Base-by-base conservation (phyloP, 2,329 filamentous ascomycete species). In the Cephalotrichum gorgonifer region DNA sequence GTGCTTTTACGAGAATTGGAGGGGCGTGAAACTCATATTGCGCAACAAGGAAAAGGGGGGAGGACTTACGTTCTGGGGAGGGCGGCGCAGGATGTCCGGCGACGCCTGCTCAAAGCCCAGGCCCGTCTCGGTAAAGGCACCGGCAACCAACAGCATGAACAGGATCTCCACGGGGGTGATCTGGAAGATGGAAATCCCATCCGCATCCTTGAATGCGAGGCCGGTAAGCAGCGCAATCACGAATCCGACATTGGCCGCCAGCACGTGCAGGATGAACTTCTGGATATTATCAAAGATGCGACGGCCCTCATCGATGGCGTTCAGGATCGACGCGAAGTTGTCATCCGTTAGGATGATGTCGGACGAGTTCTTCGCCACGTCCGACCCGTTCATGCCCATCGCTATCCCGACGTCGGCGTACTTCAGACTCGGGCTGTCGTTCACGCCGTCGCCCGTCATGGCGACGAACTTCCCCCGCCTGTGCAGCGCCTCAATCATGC, bases 141-240 rank as follows among this genome's bases (percentile, higher is more conserved):
- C 84, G 1, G 83, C 86, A 47, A 86, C 76, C 75, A 87, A 83
- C 58, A 86, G 82, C 59, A 87, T 81, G 81, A 81, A 87, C 27
- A 88, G 72, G 53, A 87, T 85, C 54, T 87, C 79, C 12, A 87
- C 78, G 0, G 83, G 84, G 0, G 81, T 73, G 12, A 87, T 70
- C 0, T 83, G 81, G 60, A 86, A 87, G 12, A 86, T 78, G 0
- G 83, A 86, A 25, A 83, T 70, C 2, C 72, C 68, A n/a, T 67
- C 67, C 1, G 60, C 54, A 55, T 87, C 83, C 62, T 86, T 86
- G 68, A 86, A 86, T 0, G 71, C 76, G 3, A 88, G 70, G 31
- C 83, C 83, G 38, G 85, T 76, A 7, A 88, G 74, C 8, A 88
- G 69, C 0, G 78, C 78, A 48, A 75, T 73, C 1, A 83, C 83